A percentile compares a stretch with the other conserved stretches of the same genome.
These are phyloP conservation scores for Arthroderma sp. DNA, from an alignment of 2,329 filamentous ascomycete species.

Conservation along the genomic window DNA sequence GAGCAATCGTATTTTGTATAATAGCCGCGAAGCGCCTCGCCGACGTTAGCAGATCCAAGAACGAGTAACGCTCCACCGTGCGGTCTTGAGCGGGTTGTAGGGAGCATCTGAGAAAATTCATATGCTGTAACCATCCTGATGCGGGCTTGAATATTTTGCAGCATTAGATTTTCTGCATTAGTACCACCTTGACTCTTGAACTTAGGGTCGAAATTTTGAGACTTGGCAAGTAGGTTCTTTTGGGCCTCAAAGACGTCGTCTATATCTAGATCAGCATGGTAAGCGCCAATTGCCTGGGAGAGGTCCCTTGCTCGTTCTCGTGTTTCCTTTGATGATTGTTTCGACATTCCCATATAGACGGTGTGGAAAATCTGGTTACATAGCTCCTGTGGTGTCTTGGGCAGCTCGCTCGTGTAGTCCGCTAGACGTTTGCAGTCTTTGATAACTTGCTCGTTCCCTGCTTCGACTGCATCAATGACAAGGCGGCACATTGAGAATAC, in stretches of 20 bases:
- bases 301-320: constrained; percentile 52
- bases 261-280: constrained; percentile 62
- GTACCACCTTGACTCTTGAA: constrained; percentile 53
- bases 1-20: constrained; percentile 56
- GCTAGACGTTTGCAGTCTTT: constrained; percentile 24
- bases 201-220: constrained; percentile 47
- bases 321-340: constrained; percentile 53
- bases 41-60: constrained; percentile 49
- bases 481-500: constrained; percentile 26
- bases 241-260: constrained; percentile 45
- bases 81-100: constrained; percentile 42
- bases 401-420: constrained; percentile 35
- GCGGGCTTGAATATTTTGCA: constrained; percentile 45
- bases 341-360: constrained; percentile 56
- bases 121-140: constrained; percentile 54
- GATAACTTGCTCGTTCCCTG: constrained; percentile 19
- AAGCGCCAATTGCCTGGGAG: constrained; percentile 47
- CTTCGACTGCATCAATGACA: constrained; percentile 20
- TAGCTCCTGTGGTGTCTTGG: constrained; percentile 47
- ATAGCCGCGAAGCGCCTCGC: constrained; percentile 31
- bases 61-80: constrained; percentile 49
- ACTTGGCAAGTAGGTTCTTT: constrained; percentile 27
- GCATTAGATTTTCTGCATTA: constrained; percentile 20
- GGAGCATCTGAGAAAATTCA: constrained; percentile 50
- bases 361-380: constrained; percentile 48